phyloP scores from a whole-genome alignment of 306 rosid genomes.

The Begonia loranthoides region DNA sequence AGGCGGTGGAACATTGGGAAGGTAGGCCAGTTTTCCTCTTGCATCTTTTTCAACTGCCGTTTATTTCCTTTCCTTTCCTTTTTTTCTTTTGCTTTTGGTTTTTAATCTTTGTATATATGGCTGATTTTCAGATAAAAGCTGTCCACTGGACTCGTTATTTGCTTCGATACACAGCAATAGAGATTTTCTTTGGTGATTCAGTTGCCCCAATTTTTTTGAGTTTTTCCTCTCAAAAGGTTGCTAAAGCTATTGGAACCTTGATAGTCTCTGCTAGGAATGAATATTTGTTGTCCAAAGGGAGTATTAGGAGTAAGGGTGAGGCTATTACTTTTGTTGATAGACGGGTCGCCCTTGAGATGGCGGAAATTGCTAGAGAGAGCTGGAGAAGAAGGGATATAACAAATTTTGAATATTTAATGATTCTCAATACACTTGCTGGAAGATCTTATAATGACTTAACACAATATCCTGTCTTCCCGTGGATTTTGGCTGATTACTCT shows the following conservation, averaged over 20 bases:
- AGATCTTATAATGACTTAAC: slow-evolving; percentile 94
- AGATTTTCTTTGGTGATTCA: slow-evolving; percentile 80
- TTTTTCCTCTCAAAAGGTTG: slow-evolving; percentile 69
- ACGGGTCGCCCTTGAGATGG: slow-evolving; percentile 79
- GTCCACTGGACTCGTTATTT: slow-evolving; percentile 91
- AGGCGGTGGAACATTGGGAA: slow-evolving; percentile 87
- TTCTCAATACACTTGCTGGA: slow-evolving; percentile 87
- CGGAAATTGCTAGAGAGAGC: slow-evolving; percentile 79
- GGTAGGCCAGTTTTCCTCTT: slow-evolving; percentile 31
- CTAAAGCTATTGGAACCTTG: slow-evolving; percentile 83
- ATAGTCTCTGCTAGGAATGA: slow-evolving; percentile 82
- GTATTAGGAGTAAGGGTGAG: slow-evolving; percentile 68
- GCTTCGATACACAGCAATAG: slow-evolving; percentile 88
- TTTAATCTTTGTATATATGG: slow-evolving; percentile 11
- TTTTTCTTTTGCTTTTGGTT: slow-evolving; percentile 4
- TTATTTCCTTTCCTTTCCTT: neutral
- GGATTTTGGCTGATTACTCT: slow-evolving; percentile 93
- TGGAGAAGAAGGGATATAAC: slow-evolving; percentile 95
- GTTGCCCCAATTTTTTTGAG: slow-evolving; percentile 81
- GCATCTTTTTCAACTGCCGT: slow-evolving; percentile 3
- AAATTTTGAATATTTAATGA: slow-evolving; percentile 89
- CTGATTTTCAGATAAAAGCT: slow-evolving; percentile 54
- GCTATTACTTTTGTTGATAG: slow-evolving; percentile 77
- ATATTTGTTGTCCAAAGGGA: slow-evolving; percentile 69
- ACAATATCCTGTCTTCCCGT: slow-evolving; percentile 94